Percentiles rank a stretch among this genome's conserved stretches.
Evolutionary conservation across 148 eudicot genomes (phyloP).

Genomic region (Amaranthus palmeri): DNA sequence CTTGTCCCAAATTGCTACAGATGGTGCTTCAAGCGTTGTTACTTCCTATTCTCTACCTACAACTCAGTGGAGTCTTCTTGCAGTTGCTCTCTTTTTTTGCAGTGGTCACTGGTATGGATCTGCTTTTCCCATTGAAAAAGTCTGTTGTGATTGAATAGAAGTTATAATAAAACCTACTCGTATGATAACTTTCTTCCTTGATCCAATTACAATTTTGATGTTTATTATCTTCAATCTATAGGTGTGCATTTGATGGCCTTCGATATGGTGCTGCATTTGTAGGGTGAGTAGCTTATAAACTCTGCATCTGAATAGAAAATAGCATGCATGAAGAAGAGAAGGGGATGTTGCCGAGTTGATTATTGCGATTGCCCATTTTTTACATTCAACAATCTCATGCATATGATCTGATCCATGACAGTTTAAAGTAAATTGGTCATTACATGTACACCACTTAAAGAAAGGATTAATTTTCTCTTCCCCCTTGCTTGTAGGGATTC

Average conservation of each 20-base stretch:
- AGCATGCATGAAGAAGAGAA: constrained; percentile 2
- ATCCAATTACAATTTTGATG: background rate
- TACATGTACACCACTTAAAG: too few relatives aligned
- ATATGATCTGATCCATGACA: background rate
- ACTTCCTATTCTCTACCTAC: constrained; percentile 51
- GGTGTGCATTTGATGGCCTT: constrained; percentile 99
- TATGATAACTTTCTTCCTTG: background rate
- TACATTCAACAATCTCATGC: background rate
- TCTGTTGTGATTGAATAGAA: background rate
- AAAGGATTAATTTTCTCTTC: background rate
- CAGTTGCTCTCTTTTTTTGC: constrained; percentile 76
- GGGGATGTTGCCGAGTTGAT: background rate
- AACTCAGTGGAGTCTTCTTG: constrained; percentile 86
- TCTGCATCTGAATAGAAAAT: background rate
- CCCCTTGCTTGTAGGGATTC: background rate
- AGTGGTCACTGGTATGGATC: constrained; percentile 84
- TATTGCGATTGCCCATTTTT: background rate
- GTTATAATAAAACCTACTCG: background rate
- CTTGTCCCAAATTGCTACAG: constrained; percentile 37
- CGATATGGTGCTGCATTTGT: constrained; percentile 92
- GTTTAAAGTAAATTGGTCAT: background rate
- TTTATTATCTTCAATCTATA: constrained; percentile 13
- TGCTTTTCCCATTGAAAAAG: background rate
- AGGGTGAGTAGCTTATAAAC: constrained; percentile 50
- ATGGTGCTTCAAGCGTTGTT: constrained; percentile 27